phyloP scores from a whole-genome alignment of 1,284 basidiomycete genomes.

The Fomitopsis palustris region DNA sequence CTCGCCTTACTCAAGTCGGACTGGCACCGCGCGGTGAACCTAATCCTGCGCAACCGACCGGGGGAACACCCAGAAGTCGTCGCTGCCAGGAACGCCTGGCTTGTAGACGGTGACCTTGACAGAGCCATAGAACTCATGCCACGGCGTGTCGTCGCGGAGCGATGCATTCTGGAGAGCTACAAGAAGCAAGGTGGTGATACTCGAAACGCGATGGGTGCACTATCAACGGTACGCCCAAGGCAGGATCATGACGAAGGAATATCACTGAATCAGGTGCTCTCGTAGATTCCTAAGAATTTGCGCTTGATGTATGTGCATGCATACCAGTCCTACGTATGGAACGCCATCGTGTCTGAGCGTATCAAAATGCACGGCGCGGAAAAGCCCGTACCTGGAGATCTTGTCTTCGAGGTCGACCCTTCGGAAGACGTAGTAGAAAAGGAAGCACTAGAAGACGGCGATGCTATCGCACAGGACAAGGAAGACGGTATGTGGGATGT shows the following conservation, averaged over 20 bases:
- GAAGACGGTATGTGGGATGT: constrained; percentile 38
- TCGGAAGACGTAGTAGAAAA: constrained; percentile 33
- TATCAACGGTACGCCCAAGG: constrained; percentile 71
- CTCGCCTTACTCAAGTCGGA: constrained; percentile 85
- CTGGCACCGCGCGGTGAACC: constrained; percentile 84
- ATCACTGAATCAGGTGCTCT: background rate
- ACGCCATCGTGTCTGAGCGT: constrained; percentile 90
- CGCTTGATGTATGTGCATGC: constrained; percentile 98
- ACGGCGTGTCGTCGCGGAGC: constrained; percentile 86
- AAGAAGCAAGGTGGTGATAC: constrained; percentile 77
- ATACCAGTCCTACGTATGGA: constrained; percentile 99
- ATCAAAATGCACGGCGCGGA: constrained; percentile 77
- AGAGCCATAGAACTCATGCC: constrained; percentile 84
- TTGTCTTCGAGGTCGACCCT: constrained; percentile 63
- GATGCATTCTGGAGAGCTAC: constrained; percentile 88
- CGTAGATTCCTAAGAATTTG: constrained; percentile 92
- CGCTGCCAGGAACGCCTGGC: constrained; percentile 79
- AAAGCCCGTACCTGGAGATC: constrained; percentile 81
- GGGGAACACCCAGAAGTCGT: constrained; percentile 90
- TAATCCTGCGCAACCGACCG: constrained; percentile 78
- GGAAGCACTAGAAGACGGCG: constrained; percentile 41
- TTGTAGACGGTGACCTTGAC: constrained; percentile 72
- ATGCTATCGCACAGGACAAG: constrained; percentile 33
- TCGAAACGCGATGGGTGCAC: constrained; percentile 80
- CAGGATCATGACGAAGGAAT: constrained; percentile 11